Conservation (phyloP, 345 rosid genomes). For the Linum usitatissimum region DNA sequence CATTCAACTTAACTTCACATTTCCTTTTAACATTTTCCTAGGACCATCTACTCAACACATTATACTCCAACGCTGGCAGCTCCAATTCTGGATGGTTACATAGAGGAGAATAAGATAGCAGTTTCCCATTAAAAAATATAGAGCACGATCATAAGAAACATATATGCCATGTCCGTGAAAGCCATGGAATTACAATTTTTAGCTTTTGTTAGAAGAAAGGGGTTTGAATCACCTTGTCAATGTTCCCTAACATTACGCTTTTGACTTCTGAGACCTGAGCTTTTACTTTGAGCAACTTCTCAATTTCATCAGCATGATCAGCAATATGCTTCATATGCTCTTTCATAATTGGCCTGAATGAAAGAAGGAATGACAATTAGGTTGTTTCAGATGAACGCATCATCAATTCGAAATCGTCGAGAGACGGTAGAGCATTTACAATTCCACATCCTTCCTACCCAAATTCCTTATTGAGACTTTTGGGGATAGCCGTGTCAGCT, state of each 20-base stretch:
- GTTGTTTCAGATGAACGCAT: slow-evolving; percentile 5
- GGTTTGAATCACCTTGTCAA: slow-evolving; percentile 57
- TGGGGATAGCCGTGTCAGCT: slow-evolving; percentile 84
- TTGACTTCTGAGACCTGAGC: slow-evolving; percentile 98
- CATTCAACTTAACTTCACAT: not conserved
- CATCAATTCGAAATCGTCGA: not conserved
- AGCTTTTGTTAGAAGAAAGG: not conserved
- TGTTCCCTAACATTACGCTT: slow-evolving; percentile 90
- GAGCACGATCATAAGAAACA: too few species aligned
- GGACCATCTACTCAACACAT: not conserved
- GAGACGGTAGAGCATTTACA: not conserved
- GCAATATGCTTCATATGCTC: slow-evolving; percentile 94
- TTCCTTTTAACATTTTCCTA: not conserved
- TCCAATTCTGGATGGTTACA: not conserved
- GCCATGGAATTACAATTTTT: too few species aligned
- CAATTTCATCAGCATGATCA: slow-evolving; percentile 94
- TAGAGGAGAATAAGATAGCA: not conserved
- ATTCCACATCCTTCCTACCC: slow-evolving; percentile 41
- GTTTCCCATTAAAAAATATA: not conserved
- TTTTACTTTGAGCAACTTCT: slow-evolving; percentile 83
- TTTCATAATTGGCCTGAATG: slow-evolving; percentile 78
- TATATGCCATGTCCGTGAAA: too few species aligned
- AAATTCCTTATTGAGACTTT: slow-evolving; percentile 88
- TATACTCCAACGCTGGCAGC: not conserved
- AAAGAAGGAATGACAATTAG: slow-evolving; percentile 5